Evolutionary conservation across 257 asterid genomes (phyloP), one percentile per base, ranked within the genome.

Genomic region (Ocimum tenuiflorum): DNA sequence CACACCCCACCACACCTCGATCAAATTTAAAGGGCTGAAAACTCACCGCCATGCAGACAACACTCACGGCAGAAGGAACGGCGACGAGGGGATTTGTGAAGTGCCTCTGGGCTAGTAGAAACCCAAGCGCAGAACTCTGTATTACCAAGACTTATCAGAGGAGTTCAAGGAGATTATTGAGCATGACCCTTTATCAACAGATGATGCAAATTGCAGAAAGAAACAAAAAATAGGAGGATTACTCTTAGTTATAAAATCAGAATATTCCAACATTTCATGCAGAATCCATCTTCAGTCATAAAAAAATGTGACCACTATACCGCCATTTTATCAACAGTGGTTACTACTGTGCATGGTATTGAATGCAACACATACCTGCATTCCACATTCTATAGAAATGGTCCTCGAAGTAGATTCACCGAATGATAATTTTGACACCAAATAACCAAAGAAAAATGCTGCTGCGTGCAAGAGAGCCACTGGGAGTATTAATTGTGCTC

Each of bases 401-500:
- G 98, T 91, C 73, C 98, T 79, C 51, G 98, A 91, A 66, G 97
- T 91, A 54, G 98, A 91, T 89, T 91, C 98, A 60, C 98, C 98
- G 70, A 91, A 91, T 22, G 92, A 78, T 35, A 80, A 6, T 75
- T 87, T 91, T n/a, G 98, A 89, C 63, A 91, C 42, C 86, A 79
- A 78, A 68, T 91, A 91, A 71, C 97, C 98, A 52, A 91, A 63
- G 27, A 84, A 70, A 73, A 91, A 91, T 53, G 98, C 98, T 24
- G 94, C 95, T 51, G 87, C 95, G 22, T 91, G 98, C 71, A 91
- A 71, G 69, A 80, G 66, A 17, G 96, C 96, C 73, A 89, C 98
- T 0, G 98, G 97, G 6, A 91, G 57, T 47, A 91, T 43, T 61
- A 91, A 75, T 61, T 89, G 98, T 49, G 86, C 63, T n/a, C 98